Conservation (phyloP, 139 green algal genomes). For the Chlorella sp. region DNA sequence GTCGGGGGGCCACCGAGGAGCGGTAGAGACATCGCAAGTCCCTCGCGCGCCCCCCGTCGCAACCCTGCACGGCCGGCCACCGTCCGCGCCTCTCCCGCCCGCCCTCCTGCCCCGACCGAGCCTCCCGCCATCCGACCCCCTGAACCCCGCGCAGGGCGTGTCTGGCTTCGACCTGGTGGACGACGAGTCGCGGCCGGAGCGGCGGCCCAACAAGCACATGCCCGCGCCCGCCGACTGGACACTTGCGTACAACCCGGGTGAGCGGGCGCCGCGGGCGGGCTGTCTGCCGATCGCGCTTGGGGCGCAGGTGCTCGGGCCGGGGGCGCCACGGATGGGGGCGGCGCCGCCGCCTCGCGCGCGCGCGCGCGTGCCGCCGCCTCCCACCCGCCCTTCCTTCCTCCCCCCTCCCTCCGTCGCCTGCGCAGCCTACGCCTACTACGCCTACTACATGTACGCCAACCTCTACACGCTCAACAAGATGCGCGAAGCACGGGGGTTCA, state of each 20-base stretch:
- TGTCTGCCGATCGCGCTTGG: too few relatives aligned
- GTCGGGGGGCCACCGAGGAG: too few relatives aligned
- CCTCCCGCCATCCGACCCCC: neutral
- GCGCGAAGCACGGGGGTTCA: constrained; percentile 85
- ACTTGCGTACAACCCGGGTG: constrained; percentile 73
- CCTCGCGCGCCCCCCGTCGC: too few relatives aligned
- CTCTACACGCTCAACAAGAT: constrained; percentile 95
- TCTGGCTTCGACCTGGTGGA: constrained; percentile 99
- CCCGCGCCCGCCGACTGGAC: constrained; percentile 75
- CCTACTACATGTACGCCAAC: constrained; percentile 98
- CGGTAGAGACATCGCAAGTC: too few relatives aligned
- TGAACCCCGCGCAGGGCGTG: constrained; percentile 59
- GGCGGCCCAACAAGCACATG: constrained; percentile 95
- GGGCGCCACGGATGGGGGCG: too few relatives aligned
- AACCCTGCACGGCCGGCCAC: too few relatives aligned
- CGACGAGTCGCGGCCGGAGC: constrained; percentile 97
- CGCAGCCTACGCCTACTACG: constrained; percentile 96
- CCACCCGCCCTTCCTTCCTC: too few relatives aligned
- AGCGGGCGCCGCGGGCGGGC: neutral
- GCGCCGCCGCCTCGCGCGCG: too few relatives aligned
- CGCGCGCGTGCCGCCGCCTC: too few relatives aligned
- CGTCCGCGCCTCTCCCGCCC: too few relatives aligned
- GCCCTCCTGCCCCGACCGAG: neutral
- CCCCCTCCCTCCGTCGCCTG: neutral
- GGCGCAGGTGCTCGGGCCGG: too few relatives aligned